Evolutionary conservation across 192 early-diverging fungal species (phyloP), one percentile per base, ranked within the genome.

Genomic region (Backusella mclennaniae): DNA sequence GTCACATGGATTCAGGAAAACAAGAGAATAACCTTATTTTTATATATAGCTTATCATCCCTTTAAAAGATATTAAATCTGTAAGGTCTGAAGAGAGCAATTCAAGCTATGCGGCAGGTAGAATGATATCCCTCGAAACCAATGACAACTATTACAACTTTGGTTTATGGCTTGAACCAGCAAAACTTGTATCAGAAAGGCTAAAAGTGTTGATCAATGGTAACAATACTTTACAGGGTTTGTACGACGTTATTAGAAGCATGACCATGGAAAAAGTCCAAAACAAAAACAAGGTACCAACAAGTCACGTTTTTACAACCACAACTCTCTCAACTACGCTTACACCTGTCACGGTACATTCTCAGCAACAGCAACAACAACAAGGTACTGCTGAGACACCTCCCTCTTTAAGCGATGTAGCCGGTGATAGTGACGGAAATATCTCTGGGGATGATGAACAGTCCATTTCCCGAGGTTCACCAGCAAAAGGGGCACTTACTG

Each of bases 11-110:
- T 15, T 21, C 8, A 29, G 12, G 8, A 17, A 63, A 56, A 29
- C 19, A 4, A 26, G 56, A 5, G n/a, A 63, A 29, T 63, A 8
- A 17, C 17, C 4, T 49, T 49, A 29, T 14, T 29, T 63, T 41
- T 53, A n/a, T 8, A 4, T 23, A 9, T 79, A 89, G 85, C 72
- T 88, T 26, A 83, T 82, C 8, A 67, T 85, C 12, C 74, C 83
- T 19, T 59, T 88, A 56, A 76, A 82, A 73, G 73, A 87, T 35
- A 79, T 90, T 31, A 82, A 83, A 9, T 59, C 77, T 14, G 76
- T 90, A 19, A 73, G 69, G 1, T 68, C 77, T 11, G 76, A 78
- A 52, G 59, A 59, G 7, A 70, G 44, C 19, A 35, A 59, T n/a
- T 73, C 74, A 31, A 74, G 52, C 11, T 72, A 63, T 12, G 67